phyloP scores from a whole-genome alignment of 495 filamentous ascomycete genomes.

The Pyronema omphalodes region DNA sequence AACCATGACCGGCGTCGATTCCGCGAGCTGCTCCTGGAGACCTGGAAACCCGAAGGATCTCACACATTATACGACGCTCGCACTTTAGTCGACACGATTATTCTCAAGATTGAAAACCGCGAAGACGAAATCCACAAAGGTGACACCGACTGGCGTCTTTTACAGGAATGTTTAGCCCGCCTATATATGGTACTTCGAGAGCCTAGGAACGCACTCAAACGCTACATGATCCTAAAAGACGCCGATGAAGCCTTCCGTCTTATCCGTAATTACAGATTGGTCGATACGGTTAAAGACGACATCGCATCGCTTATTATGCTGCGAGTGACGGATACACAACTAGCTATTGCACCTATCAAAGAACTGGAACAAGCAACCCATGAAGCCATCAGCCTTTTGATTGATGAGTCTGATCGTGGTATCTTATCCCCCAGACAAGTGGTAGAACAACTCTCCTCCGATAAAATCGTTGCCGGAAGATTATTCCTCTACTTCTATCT shows the following conservation, averaged over 20 bases:
- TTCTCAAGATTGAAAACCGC: conserved; percentile 53
- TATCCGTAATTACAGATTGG: conserved; percentile 64
- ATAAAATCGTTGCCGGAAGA: conserved; percentile 27
- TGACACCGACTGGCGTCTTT: conserved; percentile 44
- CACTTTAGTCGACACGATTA: conserved; percentile 48
- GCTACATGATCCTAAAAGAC: conserved; percentile 79
- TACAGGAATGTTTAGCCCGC: conserved; percentile 66
- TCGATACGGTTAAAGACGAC: conserved; percentile 71
- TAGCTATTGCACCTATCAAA: conserved; percentile 41
- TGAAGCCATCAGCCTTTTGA: conserved; percentile 70
- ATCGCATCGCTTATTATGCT: conserved; percentile 77
- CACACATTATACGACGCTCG: conserved; percentile 48
- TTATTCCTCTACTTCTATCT: conserved; percentile 89
- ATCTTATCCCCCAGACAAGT: conserved; percentile 63
- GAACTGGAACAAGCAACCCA: conserved; percentile 61
- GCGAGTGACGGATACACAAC: conserved; percentile 55
- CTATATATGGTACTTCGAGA: conserved; percentile 63
- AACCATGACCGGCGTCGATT: conserved; percentile 47
- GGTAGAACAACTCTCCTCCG: conserved; percentile 46
- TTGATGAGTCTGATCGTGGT: conserved; percentile 76
- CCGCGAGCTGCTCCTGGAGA: conserved; percentile 51
- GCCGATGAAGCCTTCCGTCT: conserved; percentile 72
- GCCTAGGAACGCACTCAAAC: conserved; percentile 62
- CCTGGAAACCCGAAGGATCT: conserved; percentile 52
- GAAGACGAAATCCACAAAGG: conserved; percentile 39